Evolutionary conservation across 169 alveolate species (phyloP), one percentile per base, ranked within the genome.

Genomic region (Eimeria acervulina): DNA sequence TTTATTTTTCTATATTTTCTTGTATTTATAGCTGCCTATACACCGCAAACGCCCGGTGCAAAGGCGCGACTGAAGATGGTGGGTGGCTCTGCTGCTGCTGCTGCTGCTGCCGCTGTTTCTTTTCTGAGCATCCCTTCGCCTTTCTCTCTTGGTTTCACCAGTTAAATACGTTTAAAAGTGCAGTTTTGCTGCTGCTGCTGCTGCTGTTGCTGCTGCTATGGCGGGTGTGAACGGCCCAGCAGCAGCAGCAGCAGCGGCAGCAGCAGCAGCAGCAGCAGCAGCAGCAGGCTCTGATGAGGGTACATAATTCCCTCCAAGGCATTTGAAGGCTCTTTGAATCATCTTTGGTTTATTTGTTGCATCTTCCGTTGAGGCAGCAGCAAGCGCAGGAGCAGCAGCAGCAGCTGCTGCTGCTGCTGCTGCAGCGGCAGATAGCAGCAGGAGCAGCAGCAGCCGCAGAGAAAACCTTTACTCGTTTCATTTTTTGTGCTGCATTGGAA

Each of bases 101-200:
- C 78, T 66, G 78, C 78, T 66, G 78, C 78, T 66, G 78, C 78
- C n/a, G 78, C 78, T 66, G 44, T 17, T 31, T 7, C 78, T 31
- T 12, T 66, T 31, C n/a, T 31, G 26, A 19, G 3, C 40, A n/a
- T 66, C 78, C n/a, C 26, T 26, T 10, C 40, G 12, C 3, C 78
- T 66, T 4, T 66, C 36, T 55, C 55, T 5, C 55, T 47, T 47
- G 17, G 5, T 12, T 47, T 7, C 12, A 12, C 55, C 55, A 7
- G 55, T 47, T n/a, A 47, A 47, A 47, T 47, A n/a, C 72, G 6
- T 61, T 61, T 21, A 61, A 26, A n/a, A n/a, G n/a, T n/a, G n/a
- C n/a, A n/a, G n/a, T 47, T 5, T 12, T 47, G 55, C 55, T 47
- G 55, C 55, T 47, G 55, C 55, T 47, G 55, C 55, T 47, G 55